These are phyloP conservation scores for Aureobasidium sp. DNA, from an alignment of 2,329 filamentous ascomycete species.

Conservation along the genomic window DNA sequence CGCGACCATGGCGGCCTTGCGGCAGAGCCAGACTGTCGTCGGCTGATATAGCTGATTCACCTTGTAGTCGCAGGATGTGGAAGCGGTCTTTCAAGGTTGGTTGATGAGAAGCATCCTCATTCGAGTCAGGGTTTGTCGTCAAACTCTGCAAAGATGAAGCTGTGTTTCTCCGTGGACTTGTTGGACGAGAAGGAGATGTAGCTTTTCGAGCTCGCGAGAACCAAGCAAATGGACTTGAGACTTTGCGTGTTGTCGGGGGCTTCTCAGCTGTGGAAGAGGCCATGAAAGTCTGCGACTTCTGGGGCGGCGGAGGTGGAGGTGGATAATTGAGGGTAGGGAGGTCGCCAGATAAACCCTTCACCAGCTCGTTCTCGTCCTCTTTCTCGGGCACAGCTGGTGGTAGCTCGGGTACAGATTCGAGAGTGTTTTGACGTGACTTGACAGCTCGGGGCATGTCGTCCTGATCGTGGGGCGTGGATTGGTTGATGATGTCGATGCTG, in stretches of 20 bases:
- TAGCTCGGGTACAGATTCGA: conserved; percentile 16
- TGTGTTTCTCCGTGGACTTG: conserved; percentile 59
- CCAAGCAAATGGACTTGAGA: conserved; percentile 84
- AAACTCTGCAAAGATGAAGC: conserved; percentile 72
- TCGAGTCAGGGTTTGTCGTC: conserved; percentile 71
- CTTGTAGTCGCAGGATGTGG: conserved; percentile 66
- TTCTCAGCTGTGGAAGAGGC: background rate
- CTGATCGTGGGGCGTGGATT: background rate
- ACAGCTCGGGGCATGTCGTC: background rate
- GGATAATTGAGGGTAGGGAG: conserved; percentile 55
- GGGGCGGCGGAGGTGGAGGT: conserved; percentile 29
- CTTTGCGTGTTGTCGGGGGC: conserved; percentile 53
- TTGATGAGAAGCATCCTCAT: conserved; percentile 43
- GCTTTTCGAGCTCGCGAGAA: conserved; percentile 56
- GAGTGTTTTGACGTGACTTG: background rate
- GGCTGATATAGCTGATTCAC: conserved; percentile 17
- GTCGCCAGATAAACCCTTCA: conserved; percentile 65
- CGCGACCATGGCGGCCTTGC: conserved; percentile 27
- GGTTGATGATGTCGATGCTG: conserved; percentile 17
- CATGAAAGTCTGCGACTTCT: background rate
- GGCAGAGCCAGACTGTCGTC: conserved; percentile 13
- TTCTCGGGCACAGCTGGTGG: conserved; percentile 20
- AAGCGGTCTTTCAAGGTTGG: conserved; percentile 72
- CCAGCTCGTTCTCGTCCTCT: conserved; percentile 19
- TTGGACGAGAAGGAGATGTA: conserved; percentile 45